Base-by-base conservation (phyloP, 129 eudicot genomes). In the Artemisia tridentata region DNA sequence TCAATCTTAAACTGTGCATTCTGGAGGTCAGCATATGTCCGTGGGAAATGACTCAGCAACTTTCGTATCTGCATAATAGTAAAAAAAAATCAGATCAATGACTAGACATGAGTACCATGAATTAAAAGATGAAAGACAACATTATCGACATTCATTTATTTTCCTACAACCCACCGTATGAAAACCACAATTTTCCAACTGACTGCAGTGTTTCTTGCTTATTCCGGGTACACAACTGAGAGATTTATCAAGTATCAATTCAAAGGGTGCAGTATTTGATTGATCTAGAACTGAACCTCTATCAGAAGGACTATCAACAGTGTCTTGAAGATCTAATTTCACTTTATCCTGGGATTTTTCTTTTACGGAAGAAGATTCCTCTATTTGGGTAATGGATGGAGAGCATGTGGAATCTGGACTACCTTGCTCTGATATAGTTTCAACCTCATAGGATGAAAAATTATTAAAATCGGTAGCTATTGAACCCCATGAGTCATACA, bases 11-110 rank as follows among this genome's bases (percentile, higher is more conserved):
- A 77, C 75, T 87, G 88, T 68, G 96, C 89, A 81, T 89, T 90
- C 55, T 84, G 95, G 67, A 89, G 80, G 80, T 93, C 96, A 70
- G 88, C 98, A 80, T 93, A 93, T 29, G 96, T 93, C 68, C 98
- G 86, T 61, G 98, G 98, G 78, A 89, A 93, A 79, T 93, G 98
- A 77, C 86, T 85, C 74, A 93, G 79, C 83, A 93, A 74, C 77
- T 93, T 93, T 74, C 98, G 79, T 81, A 89, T 75, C 98, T 93
- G 81, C 87, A 84, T 21, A 71, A 50, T 34, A 62, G 69, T 45
- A 73, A 79, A 51, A 20, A 7, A 14, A 48, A 47, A 59, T 47
- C 29, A 6, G 20, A 52, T 48, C 31, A 41, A 78, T 49, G 21
- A 65, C 53, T 23, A 64, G 57, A 75, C 73, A 67, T 61, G 57